These are phyloP conservation scores for Blastobotrys aristatus DNA, from an alignment of 1,139 yeast genomes.

Conservation along the genomic window DNA sequence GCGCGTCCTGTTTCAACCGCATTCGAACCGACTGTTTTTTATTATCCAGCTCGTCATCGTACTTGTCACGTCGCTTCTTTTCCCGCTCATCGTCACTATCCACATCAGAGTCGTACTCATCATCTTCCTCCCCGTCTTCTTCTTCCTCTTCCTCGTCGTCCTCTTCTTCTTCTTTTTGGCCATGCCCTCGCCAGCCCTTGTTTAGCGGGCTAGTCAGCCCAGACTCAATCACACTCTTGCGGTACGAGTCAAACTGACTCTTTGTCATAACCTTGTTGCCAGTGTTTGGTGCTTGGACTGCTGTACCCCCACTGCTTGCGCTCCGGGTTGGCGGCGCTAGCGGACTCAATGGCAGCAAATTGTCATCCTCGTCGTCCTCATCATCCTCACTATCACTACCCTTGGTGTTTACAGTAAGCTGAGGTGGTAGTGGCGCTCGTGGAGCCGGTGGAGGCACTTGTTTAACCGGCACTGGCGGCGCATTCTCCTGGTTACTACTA, in stretches of 20 bases:
- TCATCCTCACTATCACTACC: slow-evolving; percentile 3
- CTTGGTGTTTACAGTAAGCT: slow-evolving; percentile 2
- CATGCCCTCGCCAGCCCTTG: slow-evolving; percentile 7
- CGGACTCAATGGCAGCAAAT: slow-evolving; percentile 22
- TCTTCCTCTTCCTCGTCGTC: slow-evolving; percentile 16
- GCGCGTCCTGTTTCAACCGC: slow-evolving; percentile 39
- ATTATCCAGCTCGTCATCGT: slow-evolving; percentile 26
- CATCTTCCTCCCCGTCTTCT: slow-evolving; percentile 16
- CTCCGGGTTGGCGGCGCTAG: slow-evolving; percentile 15
- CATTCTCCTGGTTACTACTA: slow-evolving; percentile 1
- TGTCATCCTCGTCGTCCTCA: slow-evolving; percentile 23
- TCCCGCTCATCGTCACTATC: slow-evolving; percentile 20
- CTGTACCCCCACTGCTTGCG: slow-evolving; percentile 2
- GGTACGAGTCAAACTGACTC: slow-evolving; percentile 34
- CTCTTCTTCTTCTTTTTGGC: slow-evolving; percentile 6
- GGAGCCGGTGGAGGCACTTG: slow-evolving; percentile 4
- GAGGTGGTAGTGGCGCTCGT: slow-evolving; percentile 9
- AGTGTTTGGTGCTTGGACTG: slow-evolving; percentile 1
- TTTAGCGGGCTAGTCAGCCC: slow-evolving; percentile 13
- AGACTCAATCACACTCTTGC: slow-evolving; percentile 26
- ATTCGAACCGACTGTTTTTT: slow-evolving; percentile 28
- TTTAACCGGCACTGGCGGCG: slow-evolving; percentile 1
- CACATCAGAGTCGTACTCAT: slow-evolving; percentile 18
- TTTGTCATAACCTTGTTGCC: slow-evolving; percentile 31
- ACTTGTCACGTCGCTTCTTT: slow-evolving; percentile 18